Base-by-base conservation (phyloP, 2,329 filamentous ascomycete species). In the Dactylellina haptotyla region DNA sequence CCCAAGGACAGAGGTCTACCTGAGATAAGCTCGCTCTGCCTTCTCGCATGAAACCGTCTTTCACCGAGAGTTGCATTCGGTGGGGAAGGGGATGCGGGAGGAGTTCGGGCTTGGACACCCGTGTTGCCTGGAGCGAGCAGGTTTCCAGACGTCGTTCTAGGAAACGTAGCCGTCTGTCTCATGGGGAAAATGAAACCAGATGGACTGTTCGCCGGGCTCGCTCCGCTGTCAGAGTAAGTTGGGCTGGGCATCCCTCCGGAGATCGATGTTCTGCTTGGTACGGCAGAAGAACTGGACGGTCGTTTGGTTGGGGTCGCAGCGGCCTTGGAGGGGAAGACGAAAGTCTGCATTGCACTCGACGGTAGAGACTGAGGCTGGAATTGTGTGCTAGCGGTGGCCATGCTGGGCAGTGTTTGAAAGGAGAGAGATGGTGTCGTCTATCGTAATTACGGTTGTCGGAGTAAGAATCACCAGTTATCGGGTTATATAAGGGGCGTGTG, bases 201-300 rank as follows among this genome's bases (percentile, higher is more conserved):
- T 4, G 67, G 67, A 26, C 67, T 72, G 48, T 50, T 72, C 18
- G 48, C 58, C 12, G 58, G 67, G 28, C 51, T 65, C 2, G 46
- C 59, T 51, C 59, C 58, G n/a, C 54, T 72, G 37, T 72, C 67
- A 26, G 67, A 72, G 56, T 72, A 59, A 26, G 67, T 72, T 43
- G 67, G 67, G 39, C 67, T 72, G 20, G 67, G 67, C 59, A 72
- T 65, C 14, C 58, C 67, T n/a, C 53, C 48, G 20, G 58, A 50
- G 12, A 59, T 32, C 16, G 39, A 34, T 25, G 43, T 59, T 48
- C 45, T 72, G 8, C 59, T 64, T 20, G 54, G 53, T 4, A 72
- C 26, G 18, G 67, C 67, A 37, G 67, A 72, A 10, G 67, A 72
- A 16, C 58, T 72, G 4, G 67, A 72, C 4, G 67, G 67, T 39